These are phyloP conservation scores for Leucoagaricus sp. DNA, from an alignment of 1,284 basidiomycete species.

Conservation along the genomic window DNA sequence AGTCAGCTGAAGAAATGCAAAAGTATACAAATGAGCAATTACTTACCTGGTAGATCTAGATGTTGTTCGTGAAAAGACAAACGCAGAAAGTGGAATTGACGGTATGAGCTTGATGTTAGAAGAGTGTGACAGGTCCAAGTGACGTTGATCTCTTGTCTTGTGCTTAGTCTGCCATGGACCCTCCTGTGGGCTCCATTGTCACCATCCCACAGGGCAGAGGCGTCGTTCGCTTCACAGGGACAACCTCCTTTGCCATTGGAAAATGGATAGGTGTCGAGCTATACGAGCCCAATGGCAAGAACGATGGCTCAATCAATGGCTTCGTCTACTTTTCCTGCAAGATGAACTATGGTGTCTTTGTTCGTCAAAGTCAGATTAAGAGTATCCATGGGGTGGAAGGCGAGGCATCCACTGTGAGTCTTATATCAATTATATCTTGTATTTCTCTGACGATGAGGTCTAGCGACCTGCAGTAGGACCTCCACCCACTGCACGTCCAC, in stretches of 20 bases:
- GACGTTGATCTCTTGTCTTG: too few relatives aligned
- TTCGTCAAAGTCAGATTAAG: constrained; percentile 87
- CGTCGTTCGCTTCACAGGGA: constrained; percentile 84
- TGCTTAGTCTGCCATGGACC: constrained; percentile 28
- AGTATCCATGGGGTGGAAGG: constrained; percentile 51
- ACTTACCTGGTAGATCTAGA: neutral
- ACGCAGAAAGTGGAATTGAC: neutral
- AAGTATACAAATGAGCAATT: neutral
- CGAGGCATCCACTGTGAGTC: constrained; percentile 28
- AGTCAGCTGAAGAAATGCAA: neutral
- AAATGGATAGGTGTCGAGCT: constrained; percentile 97
- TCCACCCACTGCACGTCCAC: constrained; percentile 28
- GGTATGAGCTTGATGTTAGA: neutral
- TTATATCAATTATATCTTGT: constrained; percentile 1
- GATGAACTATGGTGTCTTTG: constrained; percentile 84
- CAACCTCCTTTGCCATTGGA: constrained; percentile 84
- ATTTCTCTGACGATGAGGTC: constrained; percentile 5
- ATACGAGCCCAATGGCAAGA: constrained; percentile 85
- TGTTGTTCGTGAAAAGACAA: too few relatives aligned
- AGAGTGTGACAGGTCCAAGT: neutral
- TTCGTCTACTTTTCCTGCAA: constrained; percentile 85
- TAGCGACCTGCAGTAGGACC: constrained; percentile 17
- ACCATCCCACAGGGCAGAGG: constrained; percentile 81
- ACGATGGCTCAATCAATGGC: constrained; percentile 90
- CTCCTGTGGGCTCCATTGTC: constrained; percentile 64